phyloP scores from a whole-genome alignment of 495 filamentous ascomycete species.

The Platismatia glauca region DNA sequence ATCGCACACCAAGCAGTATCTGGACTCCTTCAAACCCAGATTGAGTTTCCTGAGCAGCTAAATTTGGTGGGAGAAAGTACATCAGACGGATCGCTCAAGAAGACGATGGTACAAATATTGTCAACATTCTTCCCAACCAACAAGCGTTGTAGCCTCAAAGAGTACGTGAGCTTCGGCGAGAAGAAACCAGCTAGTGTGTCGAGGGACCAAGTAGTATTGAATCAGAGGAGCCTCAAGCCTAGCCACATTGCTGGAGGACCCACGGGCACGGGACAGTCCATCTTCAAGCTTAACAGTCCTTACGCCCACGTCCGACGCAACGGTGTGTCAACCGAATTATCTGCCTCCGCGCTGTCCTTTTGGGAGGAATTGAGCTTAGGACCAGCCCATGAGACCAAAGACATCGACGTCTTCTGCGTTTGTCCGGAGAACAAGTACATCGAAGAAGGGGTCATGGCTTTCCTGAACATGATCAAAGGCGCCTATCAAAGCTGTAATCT shows the following conservation, averaged over 20 bases:
- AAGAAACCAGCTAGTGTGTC: neutral
- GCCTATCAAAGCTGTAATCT: conserved; percentile 74
- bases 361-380: conserved; percentile 86
- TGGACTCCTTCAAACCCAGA: neutral
- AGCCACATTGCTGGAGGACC: neutral
- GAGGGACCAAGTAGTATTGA: neutral
- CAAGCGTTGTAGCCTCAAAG: conserved; percentile 8
- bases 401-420: conserved; percentile 72
- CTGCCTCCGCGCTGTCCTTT: conserved; percentile 72
- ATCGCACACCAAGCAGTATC: conserved; percentile 15
- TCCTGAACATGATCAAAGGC: conserved; percentile 61
- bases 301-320: conserved; percentile 29
- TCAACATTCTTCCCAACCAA: neutral
- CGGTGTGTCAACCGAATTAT: conserved; percentile 62
- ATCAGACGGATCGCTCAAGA: neutral
- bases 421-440: conserved; percentile 55
- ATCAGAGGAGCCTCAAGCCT: neutral
- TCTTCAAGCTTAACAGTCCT: conserved; percentile 12
- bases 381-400: conserved; percentile 68
- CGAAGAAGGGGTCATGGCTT: conserved; percentile 51
- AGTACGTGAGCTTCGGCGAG: neutral
- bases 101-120: neutral
- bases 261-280: neutral
- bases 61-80: neutral
- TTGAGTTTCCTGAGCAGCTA: neutral